Base-by-base conservation (phyloP, 1,139 yeast species). In the Geotrichum aggregatum region DNA sequence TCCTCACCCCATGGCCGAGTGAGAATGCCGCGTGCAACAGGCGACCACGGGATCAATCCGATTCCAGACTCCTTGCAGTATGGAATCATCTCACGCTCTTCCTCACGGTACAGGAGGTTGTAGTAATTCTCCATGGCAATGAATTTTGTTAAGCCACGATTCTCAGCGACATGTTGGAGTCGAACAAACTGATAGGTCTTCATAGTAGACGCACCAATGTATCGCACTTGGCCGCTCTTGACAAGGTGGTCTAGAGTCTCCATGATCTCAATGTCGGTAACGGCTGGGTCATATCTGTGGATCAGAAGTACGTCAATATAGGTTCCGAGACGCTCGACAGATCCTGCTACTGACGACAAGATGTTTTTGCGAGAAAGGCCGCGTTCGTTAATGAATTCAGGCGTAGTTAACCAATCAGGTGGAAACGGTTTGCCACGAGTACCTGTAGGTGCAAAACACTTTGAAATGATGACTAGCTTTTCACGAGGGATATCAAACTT, bases 291-390 rank as follows among this genome's bases (percentile, higher is more conserved):
- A n/a, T 52, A 30, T 5, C 58, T 44, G 49, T 54, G 57, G 47
- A 56, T 56, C 66, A 85, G 87, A 1, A 87, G 86, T 59, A 87
- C 72, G 66, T 88, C 96, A 58, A 88, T 70, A 63, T 86, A 86
- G 0, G 95, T 84, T n/a, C 78, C 67, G 53, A 88, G 73, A 55
- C 95, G 71, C 48, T 77, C 66, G 14, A 73, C 74, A 3, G 80
- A 75, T 1, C 63, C 74, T 46, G 36, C 54, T 54, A 65, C 73
- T 2, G 78, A 78, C 58, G 75, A 78, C 33, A 75, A 55, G 26
- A 77, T 71, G 59, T 76, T 78, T 47, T 76, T 76, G 56, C 80
- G 63, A 1, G 80, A 75, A 31, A 75, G 63, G 0, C 80, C 79
- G 48, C 60, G 52, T 3, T 65, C 60, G 49, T 72, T 71, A 48